phyloP scores from a whole-genome alignment of 805 yeast genomes.

The Yamadazyma sp. region DNA sequence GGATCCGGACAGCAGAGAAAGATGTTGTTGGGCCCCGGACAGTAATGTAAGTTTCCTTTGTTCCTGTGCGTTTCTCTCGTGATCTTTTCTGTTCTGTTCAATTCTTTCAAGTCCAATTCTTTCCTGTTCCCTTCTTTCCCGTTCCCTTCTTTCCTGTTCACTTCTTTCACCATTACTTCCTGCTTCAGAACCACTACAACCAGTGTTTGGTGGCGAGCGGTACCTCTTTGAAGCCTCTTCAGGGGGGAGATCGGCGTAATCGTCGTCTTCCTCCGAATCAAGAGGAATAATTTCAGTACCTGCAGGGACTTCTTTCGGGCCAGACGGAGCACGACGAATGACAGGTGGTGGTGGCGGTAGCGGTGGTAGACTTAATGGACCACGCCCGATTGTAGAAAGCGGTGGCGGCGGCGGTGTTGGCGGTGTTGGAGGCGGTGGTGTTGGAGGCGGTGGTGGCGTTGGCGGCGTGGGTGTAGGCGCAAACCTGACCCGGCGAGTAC shows the following conservation, averaged over 20 bases:
- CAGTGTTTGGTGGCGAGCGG: too few species aligned
- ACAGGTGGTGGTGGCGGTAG: conserved; percentile 5
- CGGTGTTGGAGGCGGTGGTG: too few species aligned
- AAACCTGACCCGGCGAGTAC: too few species aligned
- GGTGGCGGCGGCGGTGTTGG: neutral
- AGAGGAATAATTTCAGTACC: neutral
- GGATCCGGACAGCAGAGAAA: too few species aligned
- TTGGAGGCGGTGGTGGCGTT: too few species aligned
- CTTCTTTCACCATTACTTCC: neutral
- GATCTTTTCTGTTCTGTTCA: neutral
- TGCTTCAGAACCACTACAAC: neutral
- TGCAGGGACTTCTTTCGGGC: neutral
- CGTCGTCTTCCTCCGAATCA: conserved; percentile 1
- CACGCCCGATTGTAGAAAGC: neutral
- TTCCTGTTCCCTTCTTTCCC: neutral
- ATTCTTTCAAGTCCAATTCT: neutral
- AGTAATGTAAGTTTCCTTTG: too few species aligned
- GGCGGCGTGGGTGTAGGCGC: too few species aligned
- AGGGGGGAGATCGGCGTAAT: too few species aligned
- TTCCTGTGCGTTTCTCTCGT: too few species aligned
- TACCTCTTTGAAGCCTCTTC: too few species aligned
- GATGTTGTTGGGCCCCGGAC: too few species aligned
- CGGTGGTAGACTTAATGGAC: conserved; percentile 1
- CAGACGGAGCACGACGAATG: neutral
- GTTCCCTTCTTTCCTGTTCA: neutral